Evolutionary conservation across 345 rosid genomes (phyloP), one percentile per base, ranked within the genome.

Genomic region (Citrus unshiu): DNA sequence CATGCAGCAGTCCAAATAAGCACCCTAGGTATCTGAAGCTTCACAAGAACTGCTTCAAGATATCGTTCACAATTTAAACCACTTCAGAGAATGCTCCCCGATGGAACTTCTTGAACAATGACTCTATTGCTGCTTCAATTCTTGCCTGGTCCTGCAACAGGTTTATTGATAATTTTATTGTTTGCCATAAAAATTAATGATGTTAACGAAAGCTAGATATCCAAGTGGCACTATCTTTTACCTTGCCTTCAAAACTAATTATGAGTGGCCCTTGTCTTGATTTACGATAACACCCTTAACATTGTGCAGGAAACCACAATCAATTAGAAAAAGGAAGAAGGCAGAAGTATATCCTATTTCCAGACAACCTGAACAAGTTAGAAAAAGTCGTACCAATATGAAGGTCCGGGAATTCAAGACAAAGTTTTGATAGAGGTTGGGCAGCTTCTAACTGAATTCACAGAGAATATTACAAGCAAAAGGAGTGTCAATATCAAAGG

Each of bases 371-470:
- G 24, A 58, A 58, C 58, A 25, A 35, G 37, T 25, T 18, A 7
- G 14, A 9, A 24, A 75, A 75, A 56, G 60, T 62, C 61, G 83
- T 88, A 96, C 99, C 95, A 25, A 96, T 85, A 68, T 83, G 87
- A 63, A 96, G 86, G 78, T 96, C 99, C 10, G 99, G 98, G 77
- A 89, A 96, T 81, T 94, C 97, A 21, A 92, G 89, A 63, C 92
- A 90, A 68, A 96, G 90, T 83, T 93, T 93, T 32, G 97, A 88
- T 51, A 96, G 84, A 77, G 97, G 94, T 80, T 86, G 91, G 72
- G 97, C 94, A 66, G 84, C 79, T 89, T 96, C 94, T 64, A 96
- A 92, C 99, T 96, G 91, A 86, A 91, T 61, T 74, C 71, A 27
- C 21, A 66, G 27, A 73, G 69, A 51, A 70, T 58, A 66, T 21